These are phyloP conservation scores for Friedmanniomyces endolithicus DNA, from an alignment of 495 filamentous ascomycete genomes.

Conservation along the genomic window DNA sequence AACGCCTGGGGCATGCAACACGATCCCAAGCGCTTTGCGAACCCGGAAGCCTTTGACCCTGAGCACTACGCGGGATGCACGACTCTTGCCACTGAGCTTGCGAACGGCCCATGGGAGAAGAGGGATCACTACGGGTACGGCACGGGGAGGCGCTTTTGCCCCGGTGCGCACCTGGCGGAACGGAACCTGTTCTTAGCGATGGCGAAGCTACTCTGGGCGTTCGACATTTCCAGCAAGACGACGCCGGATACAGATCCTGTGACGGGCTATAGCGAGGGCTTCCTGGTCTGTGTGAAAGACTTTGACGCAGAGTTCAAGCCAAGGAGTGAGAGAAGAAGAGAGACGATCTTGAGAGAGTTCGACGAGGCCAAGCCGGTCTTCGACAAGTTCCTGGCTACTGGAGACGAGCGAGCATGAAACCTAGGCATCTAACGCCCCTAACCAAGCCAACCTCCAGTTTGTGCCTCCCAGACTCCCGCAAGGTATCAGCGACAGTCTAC, in stretches of 20 bases:
- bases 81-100: conserved; percentile 18
- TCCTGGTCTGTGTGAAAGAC: conserved; percentile 32
- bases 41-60: conserved; percentile 21
- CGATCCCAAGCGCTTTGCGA: conserved; percentile 12
- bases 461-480: no score
- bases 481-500: no score
- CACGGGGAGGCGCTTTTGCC: conserved; percentile 20
- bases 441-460: no score
- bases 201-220: conserved; percentile 21
- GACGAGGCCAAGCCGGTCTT: conserved; percentile 14
- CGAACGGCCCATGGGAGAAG: conserved; percentile 13
- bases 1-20: conserved; percentile 23
- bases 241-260: conserved; percentile 15
- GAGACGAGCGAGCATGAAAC: conserved; percentile 8
- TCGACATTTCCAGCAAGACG: conserved; percentile 12
- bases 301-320: conserved; percentile 28
- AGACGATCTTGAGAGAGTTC: conserved; percentile 30
- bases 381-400: not conserved
- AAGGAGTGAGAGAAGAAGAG: conserved; percentile 25
- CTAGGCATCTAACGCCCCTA: not conserved
- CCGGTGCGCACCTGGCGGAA: conserved; percentile 22
- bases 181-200: conserved; percentile 19
- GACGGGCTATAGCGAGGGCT: conserved; percentile 32
- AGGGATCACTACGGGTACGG: conserved; percentile 25
- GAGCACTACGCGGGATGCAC: conserved; percentile 18